These are phyloP conservation scores for Corymbia maculata DNA, from an alignment of 345 rosid genomes.

Conservation along the genomic window DNA sequence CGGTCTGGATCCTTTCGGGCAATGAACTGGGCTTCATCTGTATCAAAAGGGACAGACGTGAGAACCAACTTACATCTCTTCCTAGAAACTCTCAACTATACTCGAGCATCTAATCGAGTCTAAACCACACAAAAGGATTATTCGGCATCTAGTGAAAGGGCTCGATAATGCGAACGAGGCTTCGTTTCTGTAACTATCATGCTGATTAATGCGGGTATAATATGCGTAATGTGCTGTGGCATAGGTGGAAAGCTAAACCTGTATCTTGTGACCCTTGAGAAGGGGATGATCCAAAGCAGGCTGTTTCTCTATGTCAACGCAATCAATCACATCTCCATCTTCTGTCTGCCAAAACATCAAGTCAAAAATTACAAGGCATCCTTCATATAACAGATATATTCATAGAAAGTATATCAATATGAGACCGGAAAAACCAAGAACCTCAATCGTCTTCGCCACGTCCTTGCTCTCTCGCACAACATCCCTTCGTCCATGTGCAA, in stretches of 20 bases:
- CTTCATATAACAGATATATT: background rate
- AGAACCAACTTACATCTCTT: background rate
- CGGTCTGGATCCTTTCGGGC: background rate
- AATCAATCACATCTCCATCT: background rate
- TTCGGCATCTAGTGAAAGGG: background rate
- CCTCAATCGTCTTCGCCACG: background rate
- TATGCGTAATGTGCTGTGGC: background rate
- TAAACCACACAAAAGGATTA: background rate
- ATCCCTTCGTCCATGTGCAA: background rate
- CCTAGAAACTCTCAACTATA: background rate
- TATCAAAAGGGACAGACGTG: background rate
- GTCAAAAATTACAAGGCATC: fast-evolving
- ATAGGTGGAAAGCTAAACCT: background rate
- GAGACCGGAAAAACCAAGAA: background rate
- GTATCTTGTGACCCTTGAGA: background rate
- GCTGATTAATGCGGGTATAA: background rate
- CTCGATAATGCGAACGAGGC: background rate
- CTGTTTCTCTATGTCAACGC: background rate
- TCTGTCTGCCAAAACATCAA: background rate
- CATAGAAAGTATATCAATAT: background rate
- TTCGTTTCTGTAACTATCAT: background rate
- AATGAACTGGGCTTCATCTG: background rate
- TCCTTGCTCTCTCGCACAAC: fast-evolving
- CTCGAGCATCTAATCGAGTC: background rate
- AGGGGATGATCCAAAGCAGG: background rate